A percentile compares a stretch with the other conserved stretches of the same genome.
phyloP scores from a whole-genome alignment of 106 monocot species.

The Acanthochlamys bracteata region DNA sequence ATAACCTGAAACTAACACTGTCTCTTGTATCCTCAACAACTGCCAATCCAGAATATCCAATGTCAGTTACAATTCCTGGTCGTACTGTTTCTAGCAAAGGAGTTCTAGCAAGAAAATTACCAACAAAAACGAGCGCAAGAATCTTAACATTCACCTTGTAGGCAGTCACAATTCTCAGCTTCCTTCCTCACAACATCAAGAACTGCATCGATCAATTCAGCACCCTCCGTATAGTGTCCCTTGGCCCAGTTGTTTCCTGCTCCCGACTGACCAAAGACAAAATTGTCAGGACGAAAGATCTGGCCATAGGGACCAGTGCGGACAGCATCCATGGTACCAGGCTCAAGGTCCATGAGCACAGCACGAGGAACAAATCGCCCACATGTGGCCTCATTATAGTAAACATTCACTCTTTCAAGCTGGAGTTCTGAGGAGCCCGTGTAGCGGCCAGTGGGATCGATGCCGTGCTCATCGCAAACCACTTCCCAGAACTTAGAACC shows the following conservation, averaged over 20 bases:
- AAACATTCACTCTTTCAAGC: conserved; percentile 16
- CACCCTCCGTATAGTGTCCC: conserved; percentile 15
- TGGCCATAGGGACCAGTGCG: conserved; percentile 18
- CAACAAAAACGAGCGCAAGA: background rate
- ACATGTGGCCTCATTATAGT: conserved; percentile 14
- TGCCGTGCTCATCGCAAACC: conserved; percentile 17
- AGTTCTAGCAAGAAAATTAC: background rate
- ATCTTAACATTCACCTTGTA: conserved; percentile 5
- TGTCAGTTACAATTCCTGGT: too few species aligned
- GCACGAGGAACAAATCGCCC: conserved; percentile 11
- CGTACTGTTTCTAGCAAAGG: too few species aligned
- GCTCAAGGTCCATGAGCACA: conserved; percentile 17
- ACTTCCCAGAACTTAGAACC: conserved; percentile 19
- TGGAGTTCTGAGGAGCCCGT: conserved; percentile 9
- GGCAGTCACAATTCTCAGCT: conserved; percentile 19
- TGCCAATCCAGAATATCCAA: too few species aligned
- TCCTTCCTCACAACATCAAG: conserved; percentile 16
- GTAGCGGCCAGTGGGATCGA: conserved; percentile 13
- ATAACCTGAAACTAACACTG: too few species aligned
- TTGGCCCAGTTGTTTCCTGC: conserved; percentile 19
- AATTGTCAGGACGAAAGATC: conserved; percentile 12
- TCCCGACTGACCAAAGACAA: conserved; percentile 15
- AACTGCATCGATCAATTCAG: conserved; percentile 13
- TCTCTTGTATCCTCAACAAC: too few species aligned
- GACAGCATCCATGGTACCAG: conserved; percentile 16